These are phyloP conservation scores for Isochrysis galbana DNA, from an alignment of 78 protist species.

Conservation along the genomic window DNA sequence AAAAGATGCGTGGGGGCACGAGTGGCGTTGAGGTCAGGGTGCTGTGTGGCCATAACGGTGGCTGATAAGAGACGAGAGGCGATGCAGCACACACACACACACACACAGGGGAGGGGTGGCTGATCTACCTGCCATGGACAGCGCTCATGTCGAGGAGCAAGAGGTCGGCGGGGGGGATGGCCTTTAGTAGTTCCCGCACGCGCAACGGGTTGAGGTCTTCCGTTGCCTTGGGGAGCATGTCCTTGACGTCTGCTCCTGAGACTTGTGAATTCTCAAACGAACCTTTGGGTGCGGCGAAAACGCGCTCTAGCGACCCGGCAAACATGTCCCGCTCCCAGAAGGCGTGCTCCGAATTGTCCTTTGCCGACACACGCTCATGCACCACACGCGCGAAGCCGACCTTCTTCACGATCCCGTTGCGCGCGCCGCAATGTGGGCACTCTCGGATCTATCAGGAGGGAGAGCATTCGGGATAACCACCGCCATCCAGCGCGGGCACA, in stretches of 20 bases:
- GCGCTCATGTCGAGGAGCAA: conserved; percentile 82
- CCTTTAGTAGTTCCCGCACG: conserved; percentile 66
- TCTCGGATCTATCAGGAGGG: neutral
- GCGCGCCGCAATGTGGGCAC: conserved; percentile 85
- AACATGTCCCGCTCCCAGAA: neutral
- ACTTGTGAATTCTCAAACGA: conserved; percentile 50
- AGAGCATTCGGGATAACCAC: neutral
- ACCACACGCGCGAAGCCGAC: conserved; percentile 64
- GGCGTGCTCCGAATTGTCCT: conserved; percentile 3
- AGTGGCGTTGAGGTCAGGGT: neutral
- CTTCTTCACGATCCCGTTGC: conserved; percentile 88
- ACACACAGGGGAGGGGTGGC: too few relatives aligned
- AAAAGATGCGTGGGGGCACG: neutral
- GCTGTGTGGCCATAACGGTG: neutral
- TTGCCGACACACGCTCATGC: conserved; percentile 73
- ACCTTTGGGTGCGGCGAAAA: neutral
- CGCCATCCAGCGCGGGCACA: too few relatives aligned
- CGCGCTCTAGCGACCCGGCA: neutral
- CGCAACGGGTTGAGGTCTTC: conserved; percentile 88
- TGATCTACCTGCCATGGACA: conserved; percentile 64
- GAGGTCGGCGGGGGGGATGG: conserved; percentile 58
- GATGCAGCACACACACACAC: too few relatives aligned
- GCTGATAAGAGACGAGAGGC: too few relatives aligned
- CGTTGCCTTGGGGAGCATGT: conserved; percentile 59
- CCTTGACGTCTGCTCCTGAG: conserved; percentile 54